Conservation (phyloP, 78 protist species). For the Parvularia atlantis region DNA sequence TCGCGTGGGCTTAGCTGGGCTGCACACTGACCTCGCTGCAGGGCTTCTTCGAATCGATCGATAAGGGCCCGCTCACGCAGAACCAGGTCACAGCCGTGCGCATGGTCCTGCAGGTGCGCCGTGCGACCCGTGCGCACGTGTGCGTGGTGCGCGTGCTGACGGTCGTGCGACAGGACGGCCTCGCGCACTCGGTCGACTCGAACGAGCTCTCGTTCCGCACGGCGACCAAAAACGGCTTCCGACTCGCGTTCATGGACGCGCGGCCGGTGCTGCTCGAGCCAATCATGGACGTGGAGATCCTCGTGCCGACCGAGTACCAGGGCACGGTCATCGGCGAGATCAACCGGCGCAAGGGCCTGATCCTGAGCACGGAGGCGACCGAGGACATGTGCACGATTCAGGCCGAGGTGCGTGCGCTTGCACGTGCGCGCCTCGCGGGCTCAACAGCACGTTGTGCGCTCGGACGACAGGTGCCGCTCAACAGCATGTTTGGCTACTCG, state of each 20-base stretch:
- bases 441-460: neutral
- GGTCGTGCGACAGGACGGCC: conserved; percentile 15
- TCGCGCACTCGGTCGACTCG: conserved; percentile 74
- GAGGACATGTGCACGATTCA: conserved; percentile 32
- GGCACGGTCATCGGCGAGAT: conserved; percentile 52
- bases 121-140: no score
- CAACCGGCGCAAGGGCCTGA: conserved; percentile 57
- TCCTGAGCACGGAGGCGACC: conserved; percentile 26
- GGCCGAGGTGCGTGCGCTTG: conserved; percentile 40
- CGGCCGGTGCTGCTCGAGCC: conserved; percentile 78
- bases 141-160: no score
- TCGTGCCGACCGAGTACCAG: conserved; percentile 76
- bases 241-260: conserved; percentile 34
- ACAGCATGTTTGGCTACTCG: conserved; percentile 86
- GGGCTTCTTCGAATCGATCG: conserved; percentile 47
- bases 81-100: conserved; percentile 69
- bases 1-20: neutral
- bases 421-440: neutral
- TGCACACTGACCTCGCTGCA: neutral
- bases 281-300: conserved; percentile 76
- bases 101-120: conserved; percentile 1
- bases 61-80: conserved; percentile 75
- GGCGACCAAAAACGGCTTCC: conserved; percentile 60
- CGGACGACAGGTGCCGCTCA: conserved; percentile 48
- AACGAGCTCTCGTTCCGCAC: conserved; percentile 80